Conservation (phyloP, 441 rosid genomes). For the Omphalea diandra region DNA sequence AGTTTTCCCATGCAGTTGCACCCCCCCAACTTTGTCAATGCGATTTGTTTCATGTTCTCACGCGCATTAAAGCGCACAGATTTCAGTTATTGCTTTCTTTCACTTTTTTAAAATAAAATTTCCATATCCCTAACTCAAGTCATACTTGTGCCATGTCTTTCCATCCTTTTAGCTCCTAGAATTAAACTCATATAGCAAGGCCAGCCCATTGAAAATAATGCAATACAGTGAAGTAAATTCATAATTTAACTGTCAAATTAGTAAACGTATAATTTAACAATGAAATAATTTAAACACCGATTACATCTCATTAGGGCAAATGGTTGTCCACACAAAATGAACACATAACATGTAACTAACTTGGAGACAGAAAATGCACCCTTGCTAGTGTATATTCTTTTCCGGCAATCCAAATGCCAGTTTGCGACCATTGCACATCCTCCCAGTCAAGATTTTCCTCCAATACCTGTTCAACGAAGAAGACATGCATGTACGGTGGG, state of each 20-base stretch:
- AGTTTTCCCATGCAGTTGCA: too few relatives aligned
- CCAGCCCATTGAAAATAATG: background rate
- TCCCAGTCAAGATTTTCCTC: constrained; percentile 98
- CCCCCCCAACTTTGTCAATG: too few relatives aligned
- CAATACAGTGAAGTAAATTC: background rate
- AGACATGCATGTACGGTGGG: too few relatives aligned
- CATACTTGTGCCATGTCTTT: background rate
- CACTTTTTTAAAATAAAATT: too few relatives aligned
- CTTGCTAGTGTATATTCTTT: constrained; percentile 87
- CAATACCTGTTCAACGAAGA: constrained; percentile 52
- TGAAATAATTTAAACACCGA: background rate
- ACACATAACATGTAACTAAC: constrained; percentile 28
- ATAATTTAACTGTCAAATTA: too few relatives aligned
- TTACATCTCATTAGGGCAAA: too few relatives aligned
- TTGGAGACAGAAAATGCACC: constrained; percentile 80
- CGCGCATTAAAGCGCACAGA: too few relatives aligned
- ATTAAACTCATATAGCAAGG: background rate
- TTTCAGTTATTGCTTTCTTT: too few relatives aligned
- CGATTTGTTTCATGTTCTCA: too few relatives aligned
- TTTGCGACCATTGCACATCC: constrained; percentile 98
- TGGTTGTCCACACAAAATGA: background rate
- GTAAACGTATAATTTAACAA: too few relatives aligned
- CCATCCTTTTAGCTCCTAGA: too few relatives aligned
- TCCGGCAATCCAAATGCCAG: constrained; percentile 96
- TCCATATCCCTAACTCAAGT: too few relatives aligned